Evolutionary conservation across 108 stramenopile genomes (phyloP).

Genomic region (Skeletonema potamos): DNA sequence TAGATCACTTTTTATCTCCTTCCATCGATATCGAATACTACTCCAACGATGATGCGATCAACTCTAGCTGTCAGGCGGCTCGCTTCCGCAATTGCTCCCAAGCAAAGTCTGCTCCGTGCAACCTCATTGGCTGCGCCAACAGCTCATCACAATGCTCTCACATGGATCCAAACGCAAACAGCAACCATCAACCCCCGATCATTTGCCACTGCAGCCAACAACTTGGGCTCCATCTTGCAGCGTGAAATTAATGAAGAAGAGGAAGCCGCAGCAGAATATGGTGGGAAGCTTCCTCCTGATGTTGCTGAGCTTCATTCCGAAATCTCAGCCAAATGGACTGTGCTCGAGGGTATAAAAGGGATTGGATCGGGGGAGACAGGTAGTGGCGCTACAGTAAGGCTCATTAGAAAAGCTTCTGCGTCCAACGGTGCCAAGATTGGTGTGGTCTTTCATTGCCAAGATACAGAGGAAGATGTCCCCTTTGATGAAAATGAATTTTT

Average conservation of each 20-base stretch:
- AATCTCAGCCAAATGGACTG: constrained; percentile 35
- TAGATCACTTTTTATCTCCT: not conserved
- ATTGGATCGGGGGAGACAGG: constrained; percentile 31
- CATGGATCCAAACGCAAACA: not conserved
- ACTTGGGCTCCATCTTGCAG: constrained; percentile 32
- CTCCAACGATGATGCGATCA: not conserved
- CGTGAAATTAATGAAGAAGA: constrained; percentile 50
- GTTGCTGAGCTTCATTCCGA: constrained; percentile 29
- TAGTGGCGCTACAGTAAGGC: constrained; percentile 24
- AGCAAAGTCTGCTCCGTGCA: not conserved
- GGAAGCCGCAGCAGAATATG: constrained; percentile 15
- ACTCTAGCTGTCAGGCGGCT: not conserved
- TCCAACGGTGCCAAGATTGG: constrained; percentile 53
- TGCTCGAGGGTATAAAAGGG: constrained; percentile 35
- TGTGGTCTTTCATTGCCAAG: constrained; percentile 81
- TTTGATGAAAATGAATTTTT: constrained; percentile 39
- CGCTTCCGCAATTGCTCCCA: not conserved
- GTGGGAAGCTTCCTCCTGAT: constrained; percentile 21
- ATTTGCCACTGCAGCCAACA: not conserved
- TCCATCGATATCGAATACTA: not conserved
- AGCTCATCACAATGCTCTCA: not conserved
- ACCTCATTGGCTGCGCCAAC: not conserved
- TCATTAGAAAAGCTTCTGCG: constrained; percentile 38
- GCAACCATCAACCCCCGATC: not conserved
- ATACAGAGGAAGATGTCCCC: constrained; percentile 50